These are phyloP conservation scores for Pascua sp. DNA, from an alignment of 1,284 basidiomycete species.

Conservation along the genomic window DNA sequence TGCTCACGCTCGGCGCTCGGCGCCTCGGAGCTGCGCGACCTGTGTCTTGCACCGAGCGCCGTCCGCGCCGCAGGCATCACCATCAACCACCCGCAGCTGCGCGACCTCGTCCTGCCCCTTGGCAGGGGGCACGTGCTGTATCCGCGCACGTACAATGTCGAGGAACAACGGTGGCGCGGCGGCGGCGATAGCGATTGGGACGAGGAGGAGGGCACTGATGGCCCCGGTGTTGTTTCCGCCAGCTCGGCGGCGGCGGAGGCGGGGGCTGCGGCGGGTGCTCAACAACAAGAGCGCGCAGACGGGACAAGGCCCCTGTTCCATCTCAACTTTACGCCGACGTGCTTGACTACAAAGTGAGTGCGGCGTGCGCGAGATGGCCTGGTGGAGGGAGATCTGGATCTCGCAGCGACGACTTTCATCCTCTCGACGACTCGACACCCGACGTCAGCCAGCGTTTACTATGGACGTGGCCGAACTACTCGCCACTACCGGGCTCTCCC, in stretches of 20 bases:
- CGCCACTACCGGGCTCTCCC: too few relatives aligned
- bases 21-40: constrained; percentile 40
- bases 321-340: constrained; percentile 40
- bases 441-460: too few relatives aligned
- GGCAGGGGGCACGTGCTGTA: constrained; percentile 36
- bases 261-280: too few relatives aligned
- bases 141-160: constrained; percentile 31
- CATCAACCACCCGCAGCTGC: constrained; percentile 47
- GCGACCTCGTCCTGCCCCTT: constrained; percentile 45
- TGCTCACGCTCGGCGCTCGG: background rate
- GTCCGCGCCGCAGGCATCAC: constrained; percentile 37
- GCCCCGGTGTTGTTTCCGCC: too few relatives aligned
- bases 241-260: too few relatives aligned
- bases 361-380: background rate
- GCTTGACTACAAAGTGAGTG: constrained; percentile 43
- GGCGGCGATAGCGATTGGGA: background rate
- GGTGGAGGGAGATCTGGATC: too few relatives aligned
- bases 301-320: constrained; percentile 23
- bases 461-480: too few relatives aligned
- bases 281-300: too few relatives aligned
- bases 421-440: too few relatives aligned
- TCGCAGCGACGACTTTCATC: too few relatives aligned
- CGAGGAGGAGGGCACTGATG: constrained; percentile 2
- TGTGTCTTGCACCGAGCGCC: constrained; percentile 28
- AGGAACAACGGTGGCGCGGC: constrained; percentile 30